Evolutionary conservation across 345 rosid genomes (phyloP).

Genomic region (Bruguiera sexangula): DNA sequence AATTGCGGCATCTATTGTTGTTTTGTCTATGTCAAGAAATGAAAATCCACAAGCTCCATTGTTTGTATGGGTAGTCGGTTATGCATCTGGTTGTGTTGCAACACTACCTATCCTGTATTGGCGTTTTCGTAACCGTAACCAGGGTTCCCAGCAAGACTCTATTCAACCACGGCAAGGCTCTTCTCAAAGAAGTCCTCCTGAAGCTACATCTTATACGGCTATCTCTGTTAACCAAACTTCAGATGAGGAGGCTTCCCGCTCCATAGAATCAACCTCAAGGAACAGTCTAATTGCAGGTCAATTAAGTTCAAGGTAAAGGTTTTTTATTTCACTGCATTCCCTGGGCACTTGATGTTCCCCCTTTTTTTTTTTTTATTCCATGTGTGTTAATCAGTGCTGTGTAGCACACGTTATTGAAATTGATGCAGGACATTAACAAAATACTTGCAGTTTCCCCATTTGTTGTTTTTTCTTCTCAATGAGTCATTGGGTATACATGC

Average conservation of each 20-base stretch:
- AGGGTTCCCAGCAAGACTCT: slow-evolving; percentile 39
- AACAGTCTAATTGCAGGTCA: slow-evolving; percentile 36
- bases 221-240: slow-evolving; percentile 52
- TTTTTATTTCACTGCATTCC: neutral
- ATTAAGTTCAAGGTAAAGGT: slow-evolving; percentile 46
- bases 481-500: too few relatives aligned
- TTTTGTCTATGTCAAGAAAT: slow-evolving; percentile 55
- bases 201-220: slow-evolving; percentile 54
- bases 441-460: neutral
- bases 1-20: slow-evolving; percentile 73
- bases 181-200: slow-evolving; percentile 40
- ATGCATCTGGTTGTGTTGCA: slow-evolving; percentile 77
- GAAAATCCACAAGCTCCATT: slow-evolving; percentile 80
- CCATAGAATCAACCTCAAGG: slow-evolving; percentile 23
- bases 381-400: neutral
- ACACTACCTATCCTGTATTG: slow-evolving; percentile 79
- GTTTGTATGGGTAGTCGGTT: slow-evolving; percentile 77
- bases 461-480: too few relatives aligned
- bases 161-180: slow-evolving; percentile 37
- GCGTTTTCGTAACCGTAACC: slow-evolving; percentile 56
- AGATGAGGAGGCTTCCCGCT: slow-evolving; percentile 47
- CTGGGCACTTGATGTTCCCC: neutral
- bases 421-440: neutral
- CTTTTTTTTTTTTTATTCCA: neutral
- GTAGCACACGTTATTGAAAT: neutral